Evolutionary conservation across 1,139 yeast genomes (phyloP).

Genomic region (Taphrina communis): DNA sequence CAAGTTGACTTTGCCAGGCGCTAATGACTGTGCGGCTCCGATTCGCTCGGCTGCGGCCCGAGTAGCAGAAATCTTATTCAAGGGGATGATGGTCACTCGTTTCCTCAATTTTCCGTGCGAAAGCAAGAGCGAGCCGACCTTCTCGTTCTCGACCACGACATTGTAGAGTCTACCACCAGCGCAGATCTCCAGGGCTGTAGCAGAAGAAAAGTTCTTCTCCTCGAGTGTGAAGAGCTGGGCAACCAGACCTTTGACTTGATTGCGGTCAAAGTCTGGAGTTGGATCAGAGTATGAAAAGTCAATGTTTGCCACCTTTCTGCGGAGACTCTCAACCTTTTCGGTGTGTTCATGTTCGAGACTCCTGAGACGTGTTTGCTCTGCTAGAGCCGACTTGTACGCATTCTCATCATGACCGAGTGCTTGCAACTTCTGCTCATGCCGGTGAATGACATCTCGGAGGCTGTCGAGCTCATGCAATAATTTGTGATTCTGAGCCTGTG

Average conservation of each 20-base stretch:
- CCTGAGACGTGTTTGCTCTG: constrained; percentile 50
- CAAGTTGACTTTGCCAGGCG: constrained; percentile 84
- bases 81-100: constrained; percentile 89
- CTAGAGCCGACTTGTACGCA: constrained; percentile 46
- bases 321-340: constrained; percentile 62
- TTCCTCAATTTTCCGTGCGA: constrained; percentile 78
- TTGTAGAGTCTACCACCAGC: constrained; percentile 92
- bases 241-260: constrained; percentile 81
- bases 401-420: constrained; percentile 66
- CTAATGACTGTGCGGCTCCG: constrained; percentile 65
- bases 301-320: constrained; percentile 70
- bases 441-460: constrained; percentile 55
- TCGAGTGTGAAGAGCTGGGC: constrained; percentile 79
- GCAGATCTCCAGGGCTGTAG: constrained; percentile 87
- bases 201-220: constrained; percentile 64
- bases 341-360: constrained; percentile 56
- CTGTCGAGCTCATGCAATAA: constrained; percentile 57
- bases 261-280: constrained; percentile 62
- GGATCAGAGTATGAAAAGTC: constrained; percentile 80
- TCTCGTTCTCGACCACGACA: constrained; percentile 88
- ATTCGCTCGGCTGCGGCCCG: constrained; percentile 51
- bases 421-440: constrained; percentile 57
- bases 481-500: constrained; percentile 60
- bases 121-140: constrained; percentile 78
- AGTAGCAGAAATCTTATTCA: constrained; percentile 77